Percentiles rank a stretch among this genome's conserved stretches.
phyloP scores from a whole-genome alignment of 2,329 filamentous ascomycete species.

The Orbilia quercus region DNA sequence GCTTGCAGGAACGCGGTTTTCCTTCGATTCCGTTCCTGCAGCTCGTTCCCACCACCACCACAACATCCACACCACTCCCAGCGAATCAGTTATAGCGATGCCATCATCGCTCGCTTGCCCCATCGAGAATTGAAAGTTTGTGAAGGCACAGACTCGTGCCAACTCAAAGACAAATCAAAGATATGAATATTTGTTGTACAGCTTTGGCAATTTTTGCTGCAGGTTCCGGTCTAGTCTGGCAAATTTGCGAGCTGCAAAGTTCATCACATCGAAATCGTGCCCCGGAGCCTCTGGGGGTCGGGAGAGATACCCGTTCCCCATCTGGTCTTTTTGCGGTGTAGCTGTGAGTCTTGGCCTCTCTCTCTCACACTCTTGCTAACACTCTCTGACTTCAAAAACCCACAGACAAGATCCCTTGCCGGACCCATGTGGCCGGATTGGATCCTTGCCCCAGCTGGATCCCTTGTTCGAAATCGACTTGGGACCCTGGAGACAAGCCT shows the following conservation, averaged over 20 bases:
- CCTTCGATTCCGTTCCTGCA: constrained; percentile 48
- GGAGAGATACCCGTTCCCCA: constrained; percentile 54
- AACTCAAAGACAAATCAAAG: neutral
- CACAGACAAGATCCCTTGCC: constrained; percentile 39
- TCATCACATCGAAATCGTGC: constrained; percentile 46
- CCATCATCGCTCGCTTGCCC: constrained; percentile 21
- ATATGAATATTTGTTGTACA: neutral
- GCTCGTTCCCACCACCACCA: constrained; percentile 1
- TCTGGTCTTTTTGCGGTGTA: constrained; percentile 27
- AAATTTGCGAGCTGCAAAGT: constrained; percentile 51
- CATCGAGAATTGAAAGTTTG: constrained; percentile 18
- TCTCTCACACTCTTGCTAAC: constrained; percentile 9
- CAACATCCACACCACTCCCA: too few relatives aligned
- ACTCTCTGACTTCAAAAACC: constrained; percentile 7
- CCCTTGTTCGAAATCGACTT: constrained; percentile 22
- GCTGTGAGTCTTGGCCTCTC: constrained; percentile 17
- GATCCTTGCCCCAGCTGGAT: constrained; percentile 40
- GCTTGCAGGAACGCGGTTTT: constrained; percentile 35
- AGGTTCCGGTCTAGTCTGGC: constrained; percentile 28
- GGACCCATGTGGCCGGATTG: constrained; percentile 55
- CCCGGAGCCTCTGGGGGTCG: constrained; percentile 49
- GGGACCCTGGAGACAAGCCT: constrained; percentile 50
- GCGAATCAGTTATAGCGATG: constrained; percentile 23
- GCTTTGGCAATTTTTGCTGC: neutral
- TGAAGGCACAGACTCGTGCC: constrained; percentile 55